Base-by-base conservation (phyloP, 1,284 basidiomycete species). In the Pseudozyma hubeiensis region DNA sequence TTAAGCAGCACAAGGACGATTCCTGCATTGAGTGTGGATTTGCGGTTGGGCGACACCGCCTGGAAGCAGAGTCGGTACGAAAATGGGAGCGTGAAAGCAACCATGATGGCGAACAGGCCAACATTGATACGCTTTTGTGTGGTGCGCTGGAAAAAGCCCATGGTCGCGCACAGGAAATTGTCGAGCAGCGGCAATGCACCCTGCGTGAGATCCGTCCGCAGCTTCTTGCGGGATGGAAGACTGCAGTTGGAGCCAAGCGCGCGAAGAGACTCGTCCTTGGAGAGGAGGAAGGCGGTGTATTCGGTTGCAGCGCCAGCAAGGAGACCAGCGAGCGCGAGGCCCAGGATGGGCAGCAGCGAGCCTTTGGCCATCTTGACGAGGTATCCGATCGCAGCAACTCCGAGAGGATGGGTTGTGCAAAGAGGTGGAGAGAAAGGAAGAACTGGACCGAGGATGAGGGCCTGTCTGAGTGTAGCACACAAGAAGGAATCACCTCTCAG, bases 11-110 rank as follows among this genome's bases (percentile, higher is more conserved):
- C 58, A 8, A 75, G 54, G 30, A 62, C 17, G 48, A 71, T 0
- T 5, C 63, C 73, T n/a, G 61, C 52, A 40, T 68, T 64, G 50
- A 75, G 39, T 3, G 39, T 8, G 1, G 73, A 64, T 37, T 71
- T 75, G 57, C 73, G 64, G 35, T 75, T 75, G 0, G 73, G 73
- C 43, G 73, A 75, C 29, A 71, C 73, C 1, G 73, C 67, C 37
- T 71, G 67, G 62, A 71, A 75, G 29, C 54, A 67, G 53, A 75
- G 73, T 24, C 68, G 68, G 19, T 67, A 64, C 13, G 57, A 59
- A 4, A 70, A 54, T 0, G 67, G 68, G 3, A 71, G 37, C 7
- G 56, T 59, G 41, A 59, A 52, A 17, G 64, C 57, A 30, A 55
- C 53, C 57, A 75, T 61, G 50, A 75, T 55, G 24, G 73, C 44